Evolutionary conservation across 2,329 filamentous ascomycete species (phyloP).

Genomic region (Fusarium sp.): DNA sequence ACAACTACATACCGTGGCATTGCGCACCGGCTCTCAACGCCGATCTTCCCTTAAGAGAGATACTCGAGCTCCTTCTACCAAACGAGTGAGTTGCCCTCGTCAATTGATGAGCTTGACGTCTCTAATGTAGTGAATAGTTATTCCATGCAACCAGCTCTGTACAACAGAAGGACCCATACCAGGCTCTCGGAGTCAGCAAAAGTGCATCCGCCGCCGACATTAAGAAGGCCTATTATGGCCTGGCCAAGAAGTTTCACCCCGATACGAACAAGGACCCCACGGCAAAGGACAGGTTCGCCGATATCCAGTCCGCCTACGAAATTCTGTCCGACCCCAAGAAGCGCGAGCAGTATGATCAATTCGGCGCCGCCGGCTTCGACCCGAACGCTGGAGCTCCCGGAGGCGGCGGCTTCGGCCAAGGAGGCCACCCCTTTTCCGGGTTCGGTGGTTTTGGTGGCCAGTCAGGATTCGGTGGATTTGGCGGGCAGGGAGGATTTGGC

Average conservation of each 20-base stretch:
- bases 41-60: conserved; percentile 39
- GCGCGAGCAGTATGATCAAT: conserved; percentile 92
- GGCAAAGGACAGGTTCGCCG: conserved; percentile 96
- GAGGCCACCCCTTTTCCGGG: conserved; percentile 75
- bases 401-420: conserved; percentile 72
- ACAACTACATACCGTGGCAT: conserved; percentile 53
- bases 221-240: conserved; percentile 97
- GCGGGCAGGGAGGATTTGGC: conserved; percentile 77
- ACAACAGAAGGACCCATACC: conserved; percentile 85
- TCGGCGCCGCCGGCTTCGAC: conserved; percentile 90
- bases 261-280: conserved; percentile 96
- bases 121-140: conserved; percentile 54
- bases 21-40: conserved; percentile 38
- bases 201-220: conserved; percentile 88
- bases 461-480: conserved; percentile 39
- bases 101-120: conserved; percentile 19
- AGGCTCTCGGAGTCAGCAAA: conserved; percentile 87
- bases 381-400: conserved; percentile 76
- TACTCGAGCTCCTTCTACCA: conserved; percentile 35
- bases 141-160: conserved; percentile 74
- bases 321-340: conserved; percentile 94
- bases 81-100: conserved; percentile 49
- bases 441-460: conserved; percentile 54
- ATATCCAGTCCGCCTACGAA: conserved; percentile 95
- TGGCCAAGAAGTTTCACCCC: conserved; percentile 98